Conservation (phyloP, 2,329 filamentous ascomycete species). For the Chrysoporthe cubensis region DNA sequence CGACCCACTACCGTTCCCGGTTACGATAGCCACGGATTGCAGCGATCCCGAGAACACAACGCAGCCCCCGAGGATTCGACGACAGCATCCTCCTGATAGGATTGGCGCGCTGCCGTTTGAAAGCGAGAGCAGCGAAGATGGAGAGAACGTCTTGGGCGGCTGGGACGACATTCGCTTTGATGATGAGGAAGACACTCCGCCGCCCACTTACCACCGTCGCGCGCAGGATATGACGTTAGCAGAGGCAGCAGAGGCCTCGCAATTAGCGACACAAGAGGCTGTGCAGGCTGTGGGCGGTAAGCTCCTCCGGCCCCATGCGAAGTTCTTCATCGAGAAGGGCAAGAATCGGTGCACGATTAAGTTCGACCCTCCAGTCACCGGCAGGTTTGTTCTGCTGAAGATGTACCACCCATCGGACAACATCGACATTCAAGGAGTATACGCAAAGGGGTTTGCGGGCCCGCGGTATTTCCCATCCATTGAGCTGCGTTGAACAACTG, state of each 20-base stretch:
- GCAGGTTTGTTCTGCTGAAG: conserved; percentile 84
- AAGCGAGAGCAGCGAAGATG: conserved; percentile 48
- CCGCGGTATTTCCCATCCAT: conserved; percentile 80
- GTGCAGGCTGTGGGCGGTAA: conserved; percentile 60
- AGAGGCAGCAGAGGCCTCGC: conserved; percentile 51
- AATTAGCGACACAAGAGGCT: conserved; percentile 60
- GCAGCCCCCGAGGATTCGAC: conserved; percentile 33
- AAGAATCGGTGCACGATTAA: conserved; percentile 86
- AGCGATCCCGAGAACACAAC: conserved; percentile 61
- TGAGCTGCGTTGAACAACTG: conserved; percentile 54
- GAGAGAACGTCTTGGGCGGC: conserved; percentile 34
- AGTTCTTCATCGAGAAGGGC: conserved; percentile 81
- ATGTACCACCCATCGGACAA: conserved; percentile 65
- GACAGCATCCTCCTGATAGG: conserved; percentile 50
- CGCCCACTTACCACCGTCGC: conserved; percentile 32
- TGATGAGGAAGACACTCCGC: conserved; percentile 33
- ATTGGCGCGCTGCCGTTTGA: conserved; percentile 62
- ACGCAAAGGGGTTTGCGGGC: conserved; percentile 83
- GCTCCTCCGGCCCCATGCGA: conserved; percentile 73
- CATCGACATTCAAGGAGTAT: conserved; percentile 87
- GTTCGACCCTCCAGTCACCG: conserved; percentile 82
- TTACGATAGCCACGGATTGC: conserved; percentile 52
- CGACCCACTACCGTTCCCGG: conserved; percentile 22
- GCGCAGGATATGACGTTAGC: conserved; percentile 39
- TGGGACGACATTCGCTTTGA: conserved; percentile 39